phyloP scores from a whole-genome alignment of 1,139 yeast genomes.

The Yamadazyma trypodendri region DNA sequence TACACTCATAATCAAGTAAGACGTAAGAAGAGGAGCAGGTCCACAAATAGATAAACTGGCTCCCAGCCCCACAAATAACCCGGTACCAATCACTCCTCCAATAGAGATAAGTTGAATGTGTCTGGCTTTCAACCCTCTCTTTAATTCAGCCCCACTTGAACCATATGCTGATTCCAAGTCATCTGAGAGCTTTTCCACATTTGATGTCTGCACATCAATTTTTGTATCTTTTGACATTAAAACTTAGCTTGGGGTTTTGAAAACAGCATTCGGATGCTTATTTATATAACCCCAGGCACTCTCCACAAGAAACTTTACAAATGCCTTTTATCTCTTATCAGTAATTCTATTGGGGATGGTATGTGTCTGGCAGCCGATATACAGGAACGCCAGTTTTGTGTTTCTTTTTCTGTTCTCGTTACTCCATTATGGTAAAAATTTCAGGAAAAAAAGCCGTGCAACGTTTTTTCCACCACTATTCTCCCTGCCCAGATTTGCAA shows the following conservation, averaged over 20 bases:
- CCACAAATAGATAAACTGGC: conserved; percentile 43
- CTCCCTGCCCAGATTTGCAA: no score
- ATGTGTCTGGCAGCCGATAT: background rate
- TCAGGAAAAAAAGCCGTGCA: no score
- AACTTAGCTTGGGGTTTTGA: background rate
- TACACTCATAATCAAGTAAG: conserved; percentile 43
- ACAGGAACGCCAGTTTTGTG: no score
- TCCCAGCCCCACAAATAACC: conserved; percentile 47
- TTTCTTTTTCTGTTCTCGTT: no score
- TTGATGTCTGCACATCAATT: conserved; percentile 10
- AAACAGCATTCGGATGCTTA: background rate
- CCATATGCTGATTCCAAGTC: conserved; percentile 9
- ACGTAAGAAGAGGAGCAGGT: conserved; percentile 42
- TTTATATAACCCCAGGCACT: conserved; percentile 1
- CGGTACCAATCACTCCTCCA: conserved; percentile 44
- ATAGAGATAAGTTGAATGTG: conserved; percentile 40
- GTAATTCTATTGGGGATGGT: background rate
- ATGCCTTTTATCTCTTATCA: conserved; percentile 1
- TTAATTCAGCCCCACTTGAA: conserved; percentile 20
- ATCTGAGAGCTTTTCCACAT: conserved; percentile 10
- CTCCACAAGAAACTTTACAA: background rate
- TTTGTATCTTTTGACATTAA: conserved; percentile 9
- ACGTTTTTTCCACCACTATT: no score
- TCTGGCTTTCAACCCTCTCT: conserved; percentile 39
- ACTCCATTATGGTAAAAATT: no score